Conservation (phyloP, 2,329 filamentous ascomycete species). For the Ceratocystis colombiana region DNA sequence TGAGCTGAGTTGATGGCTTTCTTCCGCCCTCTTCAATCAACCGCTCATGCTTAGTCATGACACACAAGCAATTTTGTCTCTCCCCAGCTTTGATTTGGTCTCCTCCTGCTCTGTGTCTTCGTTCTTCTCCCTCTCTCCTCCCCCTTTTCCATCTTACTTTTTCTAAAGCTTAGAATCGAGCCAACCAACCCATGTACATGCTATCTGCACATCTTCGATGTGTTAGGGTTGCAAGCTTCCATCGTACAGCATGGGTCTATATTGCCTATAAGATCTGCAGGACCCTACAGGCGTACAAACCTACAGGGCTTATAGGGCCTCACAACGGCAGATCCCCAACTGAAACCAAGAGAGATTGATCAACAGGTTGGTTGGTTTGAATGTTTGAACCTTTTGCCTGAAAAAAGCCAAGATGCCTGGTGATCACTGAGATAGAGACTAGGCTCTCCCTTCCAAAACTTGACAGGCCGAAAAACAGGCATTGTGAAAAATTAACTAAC, state of each 20-base stretch:
- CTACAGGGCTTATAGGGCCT: constrained; percentile 13
- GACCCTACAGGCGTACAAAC: not conserved
- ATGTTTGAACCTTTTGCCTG: not conserved
- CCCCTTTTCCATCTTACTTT: not conserved
- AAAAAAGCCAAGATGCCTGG: not conserved
- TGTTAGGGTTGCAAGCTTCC: not conserved
- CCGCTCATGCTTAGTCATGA: not conserved
- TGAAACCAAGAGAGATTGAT: constrained; percentile 15
- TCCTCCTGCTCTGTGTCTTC: not conserved
- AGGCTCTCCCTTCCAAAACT: not conserved
- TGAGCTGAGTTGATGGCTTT: not conserved
- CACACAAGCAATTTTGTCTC: no score
- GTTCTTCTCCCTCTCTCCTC: not conserved
- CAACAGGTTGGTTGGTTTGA: not conserved
- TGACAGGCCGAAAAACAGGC: not conserved
- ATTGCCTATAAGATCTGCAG: constrained; percentile 13
- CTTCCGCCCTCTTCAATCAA: not conserved
- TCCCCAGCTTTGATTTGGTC: not conserved
- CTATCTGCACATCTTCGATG: not conserved
- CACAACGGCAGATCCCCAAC: constrained; percentile 11
- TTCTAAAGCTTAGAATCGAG: no score
- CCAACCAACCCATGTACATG: not conserved
- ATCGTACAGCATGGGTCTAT: not conserved
- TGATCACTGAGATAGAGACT: not conserved
- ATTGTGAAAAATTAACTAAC: not conserved